Percentiles rank a stretch among this genome's conserved stretches.
These are phyloP conservation scores for Penicillium palitans DNA, from an alignment of 2,329 filamentous ascomycete species.

Conservation along the genomic window DNA sequence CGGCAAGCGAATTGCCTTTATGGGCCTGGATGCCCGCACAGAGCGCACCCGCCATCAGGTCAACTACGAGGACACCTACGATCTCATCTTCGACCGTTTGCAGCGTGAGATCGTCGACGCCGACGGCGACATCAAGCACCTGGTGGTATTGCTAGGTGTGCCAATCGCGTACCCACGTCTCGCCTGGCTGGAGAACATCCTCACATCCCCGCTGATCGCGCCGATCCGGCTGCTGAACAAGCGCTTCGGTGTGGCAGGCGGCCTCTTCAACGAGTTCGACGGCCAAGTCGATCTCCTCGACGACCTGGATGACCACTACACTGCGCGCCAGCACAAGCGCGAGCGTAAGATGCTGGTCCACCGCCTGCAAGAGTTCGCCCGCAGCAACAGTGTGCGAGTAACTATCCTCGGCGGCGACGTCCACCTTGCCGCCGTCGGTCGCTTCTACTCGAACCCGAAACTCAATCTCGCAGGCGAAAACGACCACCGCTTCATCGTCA, in stretches of 20 bases:
- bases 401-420: constrained; percentile 66
- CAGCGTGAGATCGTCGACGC: constrained; percentile 52
- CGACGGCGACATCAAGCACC: constrained; percentile 60
- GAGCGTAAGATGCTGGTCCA: constrained; percentile 75
- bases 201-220: constrained; percentile 80
- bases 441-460: constrained; percentile 64
- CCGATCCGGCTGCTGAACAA: constrained; percentile 88
- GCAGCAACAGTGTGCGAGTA: constrained; percentile 57
- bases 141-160: constrained; percentile 65
- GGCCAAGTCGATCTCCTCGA: constrained; percentile 68
- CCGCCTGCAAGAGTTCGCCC: constrained; percentile 60
- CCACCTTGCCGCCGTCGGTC: constrained; percentile 54
- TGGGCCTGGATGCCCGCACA: constrained; percentile 62
- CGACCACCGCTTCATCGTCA: constrained; percentile 65
- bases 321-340: constrained; percentile 83
- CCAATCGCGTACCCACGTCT: constrained; percentile 73
- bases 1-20: constrained; percentile 64
- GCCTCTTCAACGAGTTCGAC: constrained; percentile 91
- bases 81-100: constrained; percentile 59
- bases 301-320: constrained; percentile 74
- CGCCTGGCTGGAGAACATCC: constrained; percentile 94
- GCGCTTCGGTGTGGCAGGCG: constrained; percentile 80
- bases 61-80: constrained; percentile 72
- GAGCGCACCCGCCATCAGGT: constrained; percentile 87
- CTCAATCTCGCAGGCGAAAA: constrained; percentile 57